phyloP scores from a whole-genome alignment of 441 rosid species.

The Corymbia calophylla region DNA sequence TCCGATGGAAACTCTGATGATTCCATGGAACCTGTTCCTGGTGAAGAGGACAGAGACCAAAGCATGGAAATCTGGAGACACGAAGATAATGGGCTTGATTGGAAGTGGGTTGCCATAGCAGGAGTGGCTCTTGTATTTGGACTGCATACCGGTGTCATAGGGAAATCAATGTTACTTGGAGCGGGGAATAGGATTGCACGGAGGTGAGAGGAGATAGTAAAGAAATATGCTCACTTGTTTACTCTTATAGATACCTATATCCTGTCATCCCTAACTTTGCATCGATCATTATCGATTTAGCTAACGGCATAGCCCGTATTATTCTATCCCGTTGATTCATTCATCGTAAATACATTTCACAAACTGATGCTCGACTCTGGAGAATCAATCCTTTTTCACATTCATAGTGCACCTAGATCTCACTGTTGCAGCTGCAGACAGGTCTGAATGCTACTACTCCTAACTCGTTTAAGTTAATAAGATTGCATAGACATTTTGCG shows the following conservation, averaged over 20 bases:
- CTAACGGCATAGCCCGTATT: background rate
- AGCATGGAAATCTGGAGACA: constrained; percentile 16
- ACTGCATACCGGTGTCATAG: constrained; percentile 60
- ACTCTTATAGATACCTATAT: background rate
- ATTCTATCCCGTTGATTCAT: background rate
- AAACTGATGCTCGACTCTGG: background rate
- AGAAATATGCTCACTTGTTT: background rate
- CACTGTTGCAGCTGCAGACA: background rate
- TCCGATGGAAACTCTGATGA: constrained; percentile 35
- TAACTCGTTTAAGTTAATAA: background rate
- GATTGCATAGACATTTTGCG: background rate
- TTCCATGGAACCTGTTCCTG: constrained; percentile 17
- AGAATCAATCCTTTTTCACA: background rate
- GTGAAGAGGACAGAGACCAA: constrained; percentile 35
- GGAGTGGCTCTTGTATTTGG: constrained; percentile 83
- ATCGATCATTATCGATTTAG: background rate
- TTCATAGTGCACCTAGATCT: background rate
- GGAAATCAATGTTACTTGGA: constrained; percentile 73
- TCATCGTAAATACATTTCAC: background rate
- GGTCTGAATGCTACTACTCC: background rate
- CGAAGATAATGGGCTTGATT: constrained; percentile 52
- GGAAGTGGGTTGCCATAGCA: constrained; percentile 88
- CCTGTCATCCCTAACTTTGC: background rate
- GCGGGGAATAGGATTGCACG: constrained; percentile 79
- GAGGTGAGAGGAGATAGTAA: constrained; percentile 37